Evolutionary conservation across 108 stramenopile genomes (phyloP).

Genomic region (Nitzschia sp.): DNA sequence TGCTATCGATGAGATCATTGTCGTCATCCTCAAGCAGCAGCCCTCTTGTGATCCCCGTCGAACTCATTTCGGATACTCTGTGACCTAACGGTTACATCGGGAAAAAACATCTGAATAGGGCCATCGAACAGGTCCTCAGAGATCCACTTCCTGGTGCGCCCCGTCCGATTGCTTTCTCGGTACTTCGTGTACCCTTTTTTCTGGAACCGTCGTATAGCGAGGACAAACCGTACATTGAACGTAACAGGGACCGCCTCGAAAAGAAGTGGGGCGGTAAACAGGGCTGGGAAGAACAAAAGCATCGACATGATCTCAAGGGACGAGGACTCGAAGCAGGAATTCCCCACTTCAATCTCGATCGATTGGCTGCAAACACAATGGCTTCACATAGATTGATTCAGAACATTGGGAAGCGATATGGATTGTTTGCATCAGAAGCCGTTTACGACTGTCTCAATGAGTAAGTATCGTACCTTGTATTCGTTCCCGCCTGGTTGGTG

Average conservation of each 20-base stretch:
- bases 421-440: constrained; percentile 66
- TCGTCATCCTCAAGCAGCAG: not conserved
- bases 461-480: too few species aligned
- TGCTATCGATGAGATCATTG: not conserved
- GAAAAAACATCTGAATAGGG: constrained; percentile 76
- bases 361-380: constrained; percentile 84
- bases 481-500: not conserved
- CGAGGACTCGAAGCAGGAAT: constrained; percentile 79
- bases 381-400: constrained; percentile 85
- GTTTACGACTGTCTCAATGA: constrained; percentile 78
- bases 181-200: constrained; percentile 85
- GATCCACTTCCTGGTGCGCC: constrained; percentile 47
- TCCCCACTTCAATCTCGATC: constrained; percentile 83
- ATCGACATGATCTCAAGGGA: constrained; percentile 74
- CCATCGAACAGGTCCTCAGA: constrained; percentile 61
- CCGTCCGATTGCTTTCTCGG: constrained; percentile 61
- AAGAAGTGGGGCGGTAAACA: constrained; percentile 81
- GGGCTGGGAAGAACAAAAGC: constrained; percentile 80
- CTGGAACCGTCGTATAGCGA: constrained; percentile 83
- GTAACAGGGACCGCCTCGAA: constrained; percentile 76
- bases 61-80: constrained; percentile 77
- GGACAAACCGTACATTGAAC: constrained; percentile 65
- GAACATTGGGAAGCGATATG: constrained; percentile 72
- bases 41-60: constrained; percentile 58
- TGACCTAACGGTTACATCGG: constrained; percentile 87